A percentile compares a stretch with the other conserved stretches of the same genome.
Evolutionary conservation across 208 protist species (phyloP).

Genomic region (Crithidia sp.): DNA sequence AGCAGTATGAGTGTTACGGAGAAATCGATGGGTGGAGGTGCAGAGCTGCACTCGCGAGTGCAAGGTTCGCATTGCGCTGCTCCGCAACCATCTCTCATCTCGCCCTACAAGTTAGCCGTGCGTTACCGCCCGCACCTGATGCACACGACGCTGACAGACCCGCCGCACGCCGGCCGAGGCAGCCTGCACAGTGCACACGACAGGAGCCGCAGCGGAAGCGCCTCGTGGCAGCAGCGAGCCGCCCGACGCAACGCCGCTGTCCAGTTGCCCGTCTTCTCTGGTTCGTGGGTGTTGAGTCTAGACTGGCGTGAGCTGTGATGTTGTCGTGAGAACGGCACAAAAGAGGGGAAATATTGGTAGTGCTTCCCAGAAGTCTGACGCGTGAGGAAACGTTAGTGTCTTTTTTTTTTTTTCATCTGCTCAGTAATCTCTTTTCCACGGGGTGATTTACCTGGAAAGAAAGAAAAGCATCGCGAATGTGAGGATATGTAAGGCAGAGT

Average conservation of each 20-base stretch:
- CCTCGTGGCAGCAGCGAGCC: not conserved
- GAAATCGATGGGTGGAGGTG: not conserved
- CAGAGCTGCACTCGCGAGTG: not conserved
- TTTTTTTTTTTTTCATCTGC: not conserved
- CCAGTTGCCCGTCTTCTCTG: constrained; percentile 8
- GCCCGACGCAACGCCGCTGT: constrained; percentile 3
- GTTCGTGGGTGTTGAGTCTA: constrained; percentile 18
- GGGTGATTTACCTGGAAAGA: too few relatives aligned
- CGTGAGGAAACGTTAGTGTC: not conserved
- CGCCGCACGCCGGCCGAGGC: not conserved
- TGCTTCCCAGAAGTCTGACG: too few relatives aligned
- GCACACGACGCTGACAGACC: not conserved
- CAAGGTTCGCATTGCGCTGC: too few relatives aligned
- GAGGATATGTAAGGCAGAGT: too few relatives aligned
- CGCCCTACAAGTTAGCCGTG: not conserved
- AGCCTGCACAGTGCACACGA: not conserved
- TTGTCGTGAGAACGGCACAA: too few relatives aligned
- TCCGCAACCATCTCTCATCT: not conserved
- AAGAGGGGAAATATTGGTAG: too few relatives aligned
- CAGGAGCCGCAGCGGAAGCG: not conserved
- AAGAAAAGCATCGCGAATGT: too few relatives aligned
- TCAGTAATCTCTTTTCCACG: not conserved
- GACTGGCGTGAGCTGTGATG: constrained; percentile 15
- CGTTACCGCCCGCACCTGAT: constrained; percentile 17
- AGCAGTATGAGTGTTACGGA: too few relatives aligned